These are phyloP conservation scores for Trametes versicolor DNA, from an alignment of 1,284 basidiomycete genomes.

Conservation along the genomic window DNA sequence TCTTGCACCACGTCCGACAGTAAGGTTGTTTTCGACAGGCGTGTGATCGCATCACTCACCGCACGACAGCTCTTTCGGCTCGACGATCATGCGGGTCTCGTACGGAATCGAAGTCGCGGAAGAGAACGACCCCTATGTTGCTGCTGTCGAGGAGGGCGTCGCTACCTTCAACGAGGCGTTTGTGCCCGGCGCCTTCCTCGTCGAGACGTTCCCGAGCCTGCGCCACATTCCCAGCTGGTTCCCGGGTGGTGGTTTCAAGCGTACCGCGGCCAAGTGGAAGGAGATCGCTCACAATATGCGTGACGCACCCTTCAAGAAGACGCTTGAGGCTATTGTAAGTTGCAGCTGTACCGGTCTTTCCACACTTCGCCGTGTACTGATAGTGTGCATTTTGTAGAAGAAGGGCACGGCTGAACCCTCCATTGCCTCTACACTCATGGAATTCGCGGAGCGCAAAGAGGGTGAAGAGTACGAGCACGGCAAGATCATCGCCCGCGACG, in stretches of 20 bases:
- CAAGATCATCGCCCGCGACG: constrained; percentile 20
- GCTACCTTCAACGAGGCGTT: constrained; percentile 25
- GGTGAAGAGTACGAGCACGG: constrained; percentile 22
- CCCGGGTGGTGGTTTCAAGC: constrained; percentile 40
- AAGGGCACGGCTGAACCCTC: constrained; percentile 24
- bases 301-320: constrained; percentile 24
- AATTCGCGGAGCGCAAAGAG: constrained; percentile 15
- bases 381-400: constrained; percentile 8
- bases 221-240: constrained; percentile 40
- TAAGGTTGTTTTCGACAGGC: neutral
- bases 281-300: constrained; percentile 22
- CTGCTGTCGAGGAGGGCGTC: constrained; percentile 20
- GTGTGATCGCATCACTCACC: neutral
- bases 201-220: constrained; percentile 36
- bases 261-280: constrained; percentile 39
- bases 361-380: neutral
- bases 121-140: constrained; percentile 37
- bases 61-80: constrained; percentile 34
- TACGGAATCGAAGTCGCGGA: constrained; percentile 44
- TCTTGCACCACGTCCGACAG: constrained; percentile 25
- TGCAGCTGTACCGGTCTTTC: neutral
- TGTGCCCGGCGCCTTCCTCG: constrained; percentile 36
- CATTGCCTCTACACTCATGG: constrained; percentile 23
- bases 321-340: constrained; percentile 28
- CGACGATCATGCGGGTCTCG: constrained; percentile 43